Evolutionary conservation across 257 asterid species (phyloP).

Genomic region (Ehretia macrophylla): DNA sequence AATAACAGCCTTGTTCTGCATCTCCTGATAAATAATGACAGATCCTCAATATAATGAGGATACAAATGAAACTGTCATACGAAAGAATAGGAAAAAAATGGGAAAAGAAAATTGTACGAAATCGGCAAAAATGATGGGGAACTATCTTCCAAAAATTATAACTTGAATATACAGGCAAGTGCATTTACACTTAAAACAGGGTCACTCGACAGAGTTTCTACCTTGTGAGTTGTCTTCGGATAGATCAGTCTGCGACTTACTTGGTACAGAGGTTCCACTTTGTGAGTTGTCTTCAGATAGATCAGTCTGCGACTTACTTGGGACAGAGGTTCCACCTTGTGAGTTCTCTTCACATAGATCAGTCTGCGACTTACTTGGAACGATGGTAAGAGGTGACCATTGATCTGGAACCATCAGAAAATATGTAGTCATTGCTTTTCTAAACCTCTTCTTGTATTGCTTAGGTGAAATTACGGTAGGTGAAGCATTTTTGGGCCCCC

Average conservation of each 20-base stretch:
- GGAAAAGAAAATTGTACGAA: conserved; percentile 16
- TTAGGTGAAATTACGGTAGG: conserved; percentile 93
- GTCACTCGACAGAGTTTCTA: conserved; percentile 22
- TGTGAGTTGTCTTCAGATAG: conserved; percentile 45
- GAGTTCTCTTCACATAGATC: conserved; percentile 52
- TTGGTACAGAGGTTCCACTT: conserved; percentile 32
- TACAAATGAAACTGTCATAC: conserved; percentile 28
- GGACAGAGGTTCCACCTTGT: conserved; percentile 25
- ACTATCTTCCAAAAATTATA: conserved; percentile 4
- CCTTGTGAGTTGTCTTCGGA: conserved; percentile 44
- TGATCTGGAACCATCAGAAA: conserved; percentile 95
- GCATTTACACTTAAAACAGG: conserved; percentile 3
- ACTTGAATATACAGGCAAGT: conserved; percentile 20
- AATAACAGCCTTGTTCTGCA: conserved; percentile 16
- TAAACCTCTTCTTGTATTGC: conserved; percentile 90
- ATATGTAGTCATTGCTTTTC: conserved; percentile 93
- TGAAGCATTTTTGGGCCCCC: conserved; percentile 72
- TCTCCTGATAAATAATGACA: conserved; percentile 22
- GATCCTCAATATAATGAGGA: conserved; percentile 16
- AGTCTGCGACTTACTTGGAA: conserved; percentile 56
- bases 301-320: conserved; percentile 61
- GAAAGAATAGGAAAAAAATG: conserved; percentile 45
- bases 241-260: conserved; percentile 56
- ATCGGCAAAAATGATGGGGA: conserved; percentile 23
- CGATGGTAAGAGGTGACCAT: conserved; percentile 68